These are phyloP conservation scores for Paecilomyces formosus DNA, from an alignment of 2,329 filamentous ascomycete genomes.

Conservation along the genomic window DNA sequence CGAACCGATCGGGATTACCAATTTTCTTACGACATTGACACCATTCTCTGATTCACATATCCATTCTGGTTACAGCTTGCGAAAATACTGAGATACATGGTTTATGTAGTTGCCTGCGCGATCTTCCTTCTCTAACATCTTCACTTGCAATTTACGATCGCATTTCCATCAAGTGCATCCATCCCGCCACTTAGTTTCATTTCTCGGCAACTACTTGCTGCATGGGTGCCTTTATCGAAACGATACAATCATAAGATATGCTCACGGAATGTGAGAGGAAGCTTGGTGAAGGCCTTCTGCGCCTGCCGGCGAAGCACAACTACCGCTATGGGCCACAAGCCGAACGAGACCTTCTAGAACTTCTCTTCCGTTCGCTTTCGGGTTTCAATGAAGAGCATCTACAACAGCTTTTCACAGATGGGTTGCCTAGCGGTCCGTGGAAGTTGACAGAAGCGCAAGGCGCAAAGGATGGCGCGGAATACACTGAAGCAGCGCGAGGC, in stretches of 20 bases:
- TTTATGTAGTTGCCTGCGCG: background rate
- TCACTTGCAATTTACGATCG: background rate
- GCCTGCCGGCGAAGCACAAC: slow-evolving; percentile 64
- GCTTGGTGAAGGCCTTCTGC: slow-evolving; percentile 74
- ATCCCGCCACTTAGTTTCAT: slow-evolving; percentile 2
- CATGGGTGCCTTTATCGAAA: slow-evolving; percentile 17
- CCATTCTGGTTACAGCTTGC: background rate
- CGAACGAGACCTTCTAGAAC: slow-evolving; percentile 62
- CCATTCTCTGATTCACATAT: background rate
- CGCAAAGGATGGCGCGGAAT: slow-evolving; percentile 88
- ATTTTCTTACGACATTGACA: background rate
- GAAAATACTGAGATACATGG: background rate
- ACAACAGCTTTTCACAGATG: slow-evolving; percentile 72
- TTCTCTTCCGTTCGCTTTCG: slow-evolving; percentile 81
- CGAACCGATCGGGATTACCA: background rate
- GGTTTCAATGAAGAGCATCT: slow-evolving; percentile 68
- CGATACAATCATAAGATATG: slow-evolving; percentile 28
- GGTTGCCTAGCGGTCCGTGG: slow-evolving; percentile 57
- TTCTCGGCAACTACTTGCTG: slow-evolving; percentile 8
- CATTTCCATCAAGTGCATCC: background rate
- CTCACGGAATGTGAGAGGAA: slow-evolving; percentile 59
- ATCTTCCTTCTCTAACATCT: background rate
- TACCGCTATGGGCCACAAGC: slow-evolving; percentile 71
- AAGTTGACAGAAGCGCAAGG: slow-evolving; percentile 83
- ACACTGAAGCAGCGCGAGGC: slow-evolving; percentile 82